Conservation (phyloP, 108 stramenopile genomes). For the Fistulifera pelliculosa region DNA sequence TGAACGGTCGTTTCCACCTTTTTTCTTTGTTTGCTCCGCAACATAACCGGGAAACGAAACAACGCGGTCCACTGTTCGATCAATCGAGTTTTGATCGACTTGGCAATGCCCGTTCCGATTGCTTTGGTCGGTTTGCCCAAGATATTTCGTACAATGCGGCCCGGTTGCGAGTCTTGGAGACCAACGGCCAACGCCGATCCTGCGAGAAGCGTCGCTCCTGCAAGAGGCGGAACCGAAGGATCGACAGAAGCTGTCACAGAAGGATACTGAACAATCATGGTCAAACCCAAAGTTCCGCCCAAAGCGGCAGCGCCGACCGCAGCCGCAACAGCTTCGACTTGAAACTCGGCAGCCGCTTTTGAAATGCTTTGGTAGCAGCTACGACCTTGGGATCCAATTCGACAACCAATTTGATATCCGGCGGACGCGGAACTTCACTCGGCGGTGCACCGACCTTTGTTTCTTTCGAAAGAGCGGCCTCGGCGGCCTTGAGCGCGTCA, state of each 20-base stretch:
- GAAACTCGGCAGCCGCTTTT: constrained; percentile 3
- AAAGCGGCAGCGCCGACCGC: constrained; percentile 31
- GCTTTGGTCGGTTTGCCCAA: constrained; percentile 24
- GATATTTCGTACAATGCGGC: constrained; percentile 25
- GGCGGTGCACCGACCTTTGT: background rate
- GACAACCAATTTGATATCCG: background rate
- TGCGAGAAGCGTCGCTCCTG: constrained; percentile 22
- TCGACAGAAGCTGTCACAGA: background rate
- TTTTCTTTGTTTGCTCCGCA: background rate
- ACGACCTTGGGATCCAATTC: constrained; percentile 3
- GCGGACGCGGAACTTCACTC: background rate
- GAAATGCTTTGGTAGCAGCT: background rate
- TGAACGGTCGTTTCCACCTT: constrained; percentile 17
- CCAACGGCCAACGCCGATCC: constrained; percentile 29
- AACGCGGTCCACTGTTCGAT: background rate
- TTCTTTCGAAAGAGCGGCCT: background rate
- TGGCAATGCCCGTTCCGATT: constrained; percentile 6
- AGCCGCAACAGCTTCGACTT: constrained; percentile 25
- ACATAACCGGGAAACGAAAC: background rate
- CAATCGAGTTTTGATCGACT: constrained; percentile 17
- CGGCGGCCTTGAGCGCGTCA: constrained; percentile 10
- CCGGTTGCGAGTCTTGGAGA: constrained; percentile 19
- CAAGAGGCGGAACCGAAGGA: constrained; percentile 8
- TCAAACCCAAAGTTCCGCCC: constrained; percentile 22
- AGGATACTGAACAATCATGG: constrained; percentile 20